Conservation (phyloP, 2,329 filamentous ascomycete genomes). For the Arthroderma uncinatum region DNA sequence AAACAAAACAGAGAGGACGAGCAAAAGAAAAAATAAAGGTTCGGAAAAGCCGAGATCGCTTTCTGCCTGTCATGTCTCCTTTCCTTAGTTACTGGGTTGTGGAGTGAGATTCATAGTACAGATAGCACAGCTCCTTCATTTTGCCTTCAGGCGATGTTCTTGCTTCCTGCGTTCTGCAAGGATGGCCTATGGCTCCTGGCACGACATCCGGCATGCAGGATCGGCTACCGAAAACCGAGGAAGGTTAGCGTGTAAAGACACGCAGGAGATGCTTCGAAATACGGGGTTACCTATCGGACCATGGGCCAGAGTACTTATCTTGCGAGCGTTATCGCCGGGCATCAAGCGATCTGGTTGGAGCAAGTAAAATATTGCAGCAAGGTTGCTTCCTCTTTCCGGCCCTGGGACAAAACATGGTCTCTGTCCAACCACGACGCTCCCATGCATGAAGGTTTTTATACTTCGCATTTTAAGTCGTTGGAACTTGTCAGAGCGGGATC, state of each 20-base stretch:
- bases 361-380: background rate
- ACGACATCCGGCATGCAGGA: background rate
- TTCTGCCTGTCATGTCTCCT: background rate
- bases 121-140: background rate
- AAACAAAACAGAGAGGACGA: background rate
- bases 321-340: background rate
- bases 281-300: background rate
- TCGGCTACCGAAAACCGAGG: background rate
- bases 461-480: background rate
- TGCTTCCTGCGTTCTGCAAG: background rate
- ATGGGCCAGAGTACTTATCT: background rate
- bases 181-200: background rate
- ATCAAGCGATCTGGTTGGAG: background rate
- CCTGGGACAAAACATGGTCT: background rate
- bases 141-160: background rate
- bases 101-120: background rate
- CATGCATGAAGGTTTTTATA: background rate
- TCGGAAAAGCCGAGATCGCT: constrained; percentile 1
- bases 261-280: background rate
- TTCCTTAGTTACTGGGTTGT: background rate
- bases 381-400: background rate
- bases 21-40: constrained; percentile 1
- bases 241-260: background rate
- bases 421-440: background rate
- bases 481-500: background rate